These are phyloP conservation scores for Lyophyllum semitale DNA, from an alignment of 768 basidiomycete species.

Conservation along the genomic window DNA sequence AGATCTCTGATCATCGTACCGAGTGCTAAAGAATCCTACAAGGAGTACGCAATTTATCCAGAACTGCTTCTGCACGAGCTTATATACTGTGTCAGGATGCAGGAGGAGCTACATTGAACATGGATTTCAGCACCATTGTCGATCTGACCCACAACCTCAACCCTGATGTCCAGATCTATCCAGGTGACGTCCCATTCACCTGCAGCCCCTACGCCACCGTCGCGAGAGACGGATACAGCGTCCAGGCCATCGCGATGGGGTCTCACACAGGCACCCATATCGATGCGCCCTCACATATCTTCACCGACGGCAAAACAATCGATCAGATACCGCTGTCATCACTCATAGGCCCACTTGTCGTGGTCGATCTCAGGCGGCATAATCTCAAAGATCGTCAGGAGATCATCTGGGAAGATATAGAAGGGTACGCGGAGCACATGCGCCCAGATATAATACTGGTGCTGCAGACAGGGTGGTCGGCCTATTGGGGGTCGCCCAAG, in stretches of 20 bases:
- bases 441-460: conserved; percentile 47
- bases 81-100: neutral
- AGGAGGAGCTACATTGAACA: neutral
- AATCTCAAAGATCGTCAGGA: conserved; percentile 32
- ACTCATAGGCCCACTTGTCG: conserved; percentile 55
- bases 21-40: too few species aligned
- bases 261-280: conserved; percentile 82
- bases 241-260: conserved; percentile 55
- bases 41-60: neutral
- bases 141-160: conserved; percentile 59
- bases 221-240: conserved; percentile 47
- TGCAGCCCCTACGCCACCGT: conserved; percentile 40
- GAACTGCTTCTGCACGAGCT: neutral
- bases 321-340: conserved; percentile 56
- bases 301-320: conserved; percentile 55
- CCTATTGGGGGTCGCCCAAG: conserved; percentile 45
- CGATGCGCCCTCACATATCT: conserved; percentile 78
- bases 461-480: conserved; percentile 71
- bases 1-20: too few species aligned
- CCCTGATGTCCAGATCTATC: conserved; percentile 48
- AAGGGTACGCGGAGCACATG: conserved; percentile 37
- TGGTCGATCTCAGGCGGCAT: conserved; percentile 52
- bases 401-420: conserved; percentile 59
- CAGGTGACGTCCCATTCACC: conserved; percentile 53
- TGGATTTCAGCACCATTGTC: conserved; percentile 31